phyloP scores from a whole-genome alignment of 306 rosid species.

The Cicer judaicum region DNA sequence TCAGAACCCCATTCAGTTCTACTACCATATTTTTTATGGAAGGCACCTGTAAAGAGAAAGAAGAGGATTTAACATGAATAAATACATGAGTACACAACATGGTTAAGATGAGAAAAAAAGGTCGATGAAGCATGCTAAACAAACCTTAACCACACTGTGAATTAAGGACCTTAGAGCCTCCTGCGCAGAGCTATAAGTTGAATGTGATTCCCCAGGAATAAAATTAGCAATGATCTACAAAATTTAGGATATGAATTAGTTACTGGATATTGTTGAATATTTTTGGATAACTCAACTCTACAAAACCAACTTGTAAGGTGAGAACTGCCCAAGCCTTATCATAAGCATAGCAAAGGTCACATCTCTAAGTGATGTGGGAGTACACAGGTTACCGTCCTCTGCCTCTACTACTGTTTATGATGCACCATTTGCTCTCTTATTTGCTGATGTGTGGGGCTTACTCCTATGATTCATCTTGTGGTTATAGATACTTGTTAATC shows the following conservation, averaged over 20 bases:
- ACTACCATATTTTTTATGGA: conserved; percentile 81
- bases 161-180: conserved; percentile 88
- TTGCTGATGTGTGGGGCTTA: too few relatives aligned
- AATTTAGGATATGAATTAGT: conserved; percentile 41
- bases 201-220: conserved; percentile 82
- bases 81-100: conserved; percentile 19
- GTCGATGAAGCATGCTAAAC: conserved; percentile 30
- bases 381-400: too few relatives aligned
- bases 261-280: conserved; percentile 27
- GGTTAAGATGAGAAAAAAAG: conserved; percentile 11
- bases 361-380: neutral
- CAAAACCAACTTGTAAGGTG: neutral
- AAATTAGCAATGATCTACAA: conserved; percentile 84
- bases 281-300: neutral
- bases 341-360: neutral
- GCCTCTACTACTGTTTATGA: too few relatives aligned
- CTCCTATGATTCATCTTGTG: too few relatives aligned
- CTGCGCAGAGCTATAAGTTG: conserved; percentile 90
- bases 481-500: too few relatives aligned
- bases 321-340: neutral
- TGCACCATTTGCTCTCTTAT: too few relatives aligned
- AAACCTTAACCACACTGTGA: conserved; percentile 94
- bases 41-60: conserved; percentile 73
- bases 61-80: conserved; percentile 21
- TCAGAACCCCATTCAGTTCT: conserved; percentile 88